phyloP scores from a whole-genome alignment of 1,139 yeast species.

The Geotrichum carabidarum region DNA sequence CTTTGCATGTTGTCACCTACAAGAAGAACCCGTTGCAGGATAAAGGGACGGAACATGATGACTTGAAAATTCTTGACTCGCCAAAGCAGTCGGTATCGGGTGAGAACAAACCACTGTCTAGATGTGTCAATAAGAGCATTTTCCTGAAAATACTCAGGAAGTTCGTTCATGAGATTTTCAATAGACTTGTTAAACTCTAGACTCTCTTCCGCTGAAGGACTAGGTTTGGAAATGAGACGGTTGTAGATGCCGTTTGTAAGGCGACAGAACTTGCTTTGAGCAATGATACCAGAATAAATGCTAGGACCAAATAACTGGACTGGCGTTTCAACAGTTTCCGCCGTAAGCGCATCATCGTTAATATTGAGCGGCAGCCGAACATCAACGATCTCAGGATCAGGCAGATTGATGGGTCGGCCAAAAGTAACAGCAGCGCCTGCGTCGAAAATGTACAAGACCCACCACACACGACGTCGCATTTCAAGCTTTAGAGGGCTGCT shows the following conservation, averaged over 20 bases:
- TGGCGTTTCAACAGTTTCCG: slow-evolving; percentile 32
- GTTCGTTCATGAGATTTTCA: slow-evolving; percentile 39
- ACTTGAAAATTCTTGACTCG: slow-evolving; percentile 52
- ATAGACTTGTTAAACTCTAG: slow-evolving; percentile 47
- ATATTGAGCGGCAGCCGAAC: slow-evolving; percentile 49
- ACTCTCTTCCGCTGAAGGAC: slow-evolving; percentile 47
- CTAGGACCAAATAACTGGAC: slow-evolving; percentile 43
- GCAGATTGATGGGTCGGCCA: slow-evolving; percentile 60
- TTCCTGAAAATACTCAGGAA: slow-evolving; percentile 46
- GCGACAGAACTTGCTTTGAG: slow-evolving; percentile 51
- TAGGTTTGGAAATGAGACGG: slow-evolving; percentile 46
- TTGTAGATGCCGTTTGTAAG: slow-evolving; percentile 51
- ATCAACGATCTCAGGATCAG: slow-evolving; percentile 50
- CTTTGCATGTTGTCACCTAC: slow-evolving; percentile 39
- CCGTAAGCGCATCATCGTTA: slow-evolving; percentile 44
- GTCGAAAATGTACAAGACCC: slow-evolving; percentile 57
- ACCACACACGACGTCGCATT: slow-evolving; percentile 36
- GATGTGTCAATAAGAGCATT: slow-evolving; percentile 33
- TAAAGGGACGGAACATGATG: slow-evolving; percentile 51
- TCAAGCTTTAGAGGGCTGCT: slow-evolving; percentile 33
- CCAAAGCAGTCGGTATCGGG: slow-evolving; percentile 51
- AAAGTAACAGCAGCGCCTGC: slow-evolving; percentile 61
- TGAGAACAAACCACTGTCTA: slow-evolving; percentile 45
- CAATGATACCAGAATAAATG: slow-evolving; percentile 54
- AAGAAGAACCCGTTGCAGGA: slow-evolving; percentile 50